These are phyloP conservation scores for Schwanniomyces occidentalis DNA, from an alignment of 805 yeast genomes.

Conservation along the genomic window DNA sequence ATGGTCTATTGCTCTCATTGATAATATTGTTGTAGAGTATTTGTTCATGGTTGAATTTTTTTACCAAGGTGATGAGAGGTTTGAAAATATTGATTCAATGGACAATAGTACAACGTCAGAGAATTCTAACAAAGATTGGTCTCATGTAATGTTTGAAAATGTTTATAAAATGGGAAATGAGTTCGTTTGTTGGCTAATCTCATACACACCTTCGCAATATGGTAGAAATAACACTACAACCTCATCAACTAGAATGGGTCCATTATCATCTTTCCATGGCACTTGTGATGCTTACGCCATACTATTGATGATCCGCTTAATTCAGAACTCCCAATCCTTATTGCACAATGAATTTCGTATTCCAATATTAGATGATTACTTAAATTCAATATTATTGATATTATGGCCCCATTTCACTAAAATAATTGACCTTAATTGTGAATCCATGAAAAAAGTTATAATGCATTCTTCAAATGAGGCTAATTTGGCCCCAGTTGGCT, in stretches of 20 bases:
- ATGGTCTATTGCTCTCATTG: slow-evolving; percentile 70
- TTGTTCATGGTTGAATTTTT: slow-evolving; percentile 73
- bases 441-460: slow-evolving; percentile 57
- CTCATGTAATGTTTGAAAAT: slow-evolving; percentile 35
- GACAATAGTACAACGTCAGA: slow-evolving; percentile 9
- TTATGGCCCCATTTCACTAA: slow-evolving; percentile 88
- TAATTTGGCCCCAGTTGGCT: slow-evolving; percentile 45
- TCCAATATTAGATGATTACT: slow-evolving; percentile 70
- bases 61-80: slow-evolving; percentile 43
- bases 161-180: slow-evolving; percentile 45
- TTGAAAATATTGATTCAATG: slow-evolving; percentile 21
- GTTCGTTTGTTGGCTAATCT: slow-evolving; percentile 46
- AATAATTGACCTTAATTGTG: slow-evolving; percentile 76
- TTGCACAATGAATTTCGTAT: slow-evolving; percentile 64
- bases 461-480: slow-evolving; percentile 28
- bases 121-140: slow-evolving; percentile 27
- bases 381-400: slow-evolving; percentile 60
- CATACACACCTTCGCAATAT: slow-evolving; percentile 35
- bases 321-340: slow-evolving; percentile 63
- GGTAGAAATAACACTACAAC: slow-evolving; percentile 38
- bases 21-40: slow-evolving; percentile 77
- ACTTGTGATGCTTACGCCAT: slow-evolving; percentile 78
- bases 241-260: slow-evolving; percentile 23
- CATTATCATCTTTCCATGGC: slow-evolving; percentile 21
- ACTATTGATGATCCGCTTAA: slow-evolving; percentile 68